A percentile compares a stretch with the other conserved stretches of the same genome.
phyloP scores from a whole-genome alignment of 1,284 basidiomycete species.

The Neolentinus lepideus region DNA sequence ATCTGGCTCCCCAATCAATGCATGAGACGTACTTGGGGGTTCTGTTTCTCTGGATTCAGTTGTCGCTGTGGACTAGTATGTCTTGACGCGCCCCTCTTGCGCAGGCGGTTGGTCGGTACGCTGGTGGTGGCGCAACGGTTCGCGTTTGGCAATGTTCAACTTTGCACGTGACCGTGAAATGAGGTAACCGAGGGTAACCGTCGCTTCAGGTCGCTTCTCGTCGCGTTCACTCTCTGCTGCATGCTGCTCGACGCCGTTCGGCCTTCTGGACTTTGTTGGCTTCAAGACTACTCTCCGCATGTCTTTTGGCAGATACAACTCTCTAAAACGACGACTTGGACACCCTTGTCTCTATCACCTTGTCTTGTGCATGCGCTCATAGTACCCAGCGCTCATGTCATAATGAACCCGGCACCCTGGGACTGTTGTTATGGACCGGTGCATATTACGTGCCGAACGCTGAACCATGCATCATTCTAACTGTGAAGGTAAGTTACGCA shows the following conservation, averaged over 20 bases:
- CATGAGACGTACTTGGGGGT: not conserved
- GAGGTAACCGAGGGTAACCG: not conserved
- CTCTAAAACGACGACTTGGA: too few relatives aligned
- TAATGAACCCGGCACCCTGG: too few relatives aligned
- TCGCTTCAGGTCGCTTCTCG: too few relatives aligned
- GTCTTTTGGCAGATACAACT: too few relatives aligned
- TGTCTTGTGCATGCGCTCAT: too few relatives aligned
- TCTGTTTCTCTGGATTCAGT: not conserved
- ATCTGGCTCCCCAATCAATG: constrained; percentile 11
- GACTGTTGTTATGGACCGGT: too few relatives aligned
- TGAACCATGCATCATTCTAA: too few relatives aligned
- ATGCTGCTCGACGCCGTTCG: not conserved
- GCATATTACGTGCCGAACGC: too few relatives aligned
- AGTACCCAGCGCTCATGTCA: too few relatives aligned
- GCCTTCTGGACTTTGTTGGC: not conserved
- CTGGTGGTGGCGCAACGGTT: not conserved
- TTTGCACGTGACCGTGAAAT: constrained; percentile 2
- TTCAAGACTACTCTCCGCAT: too few relatives aligned
- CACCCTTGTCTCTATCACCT: too few relatives aligned
- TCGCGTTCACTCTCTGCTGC: not conserved
- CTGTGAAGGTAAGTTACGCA: too few relatives aligned
- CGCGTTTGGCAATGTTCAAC: constrained; percentile 2
- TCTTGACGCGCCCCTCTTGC: not conserved
- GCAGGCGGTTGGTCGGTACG: not conserved
- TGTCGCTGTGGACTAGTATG: not conserved